Evolutionary conservation across 495 filamentous ascomycete genomes (phyloP).

Genomic region (Bombardia bombarda): DNA sequence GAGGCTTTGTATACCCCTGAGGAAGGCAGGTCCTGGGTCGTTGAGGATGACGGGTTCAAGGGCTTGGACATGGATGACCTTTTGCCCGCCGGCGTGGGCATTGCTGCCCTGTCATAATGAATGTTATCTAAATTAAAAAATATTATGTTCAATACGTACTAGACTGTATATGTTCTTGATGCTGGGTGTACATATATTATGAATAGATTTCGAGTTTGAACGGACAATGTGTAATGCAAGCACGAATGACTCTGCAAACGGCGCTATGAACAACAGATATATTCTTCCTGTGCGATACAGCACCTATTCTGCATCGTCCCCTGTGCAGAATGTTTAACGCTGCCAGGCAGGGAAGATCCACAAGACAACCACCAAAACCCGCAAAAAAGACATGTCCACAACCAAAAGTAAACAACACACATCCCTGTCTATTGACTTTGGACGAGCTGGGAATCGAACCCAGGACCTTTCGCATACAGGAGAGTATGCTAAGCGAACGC

Average conservation of each 20-base stretch:
- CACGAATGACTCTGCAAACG: too few species aligned
- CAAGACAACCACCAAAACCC: neutral
- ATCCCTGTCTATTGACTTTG: too few species aligned
- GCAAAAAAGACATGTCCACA: neutral
- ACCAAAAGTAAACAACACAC: too few species aligned
- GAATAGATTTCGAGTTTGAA: too few species aligned
- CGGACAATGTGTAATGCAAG: too few species aligned
- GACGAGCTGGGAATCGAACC: too few species aligned
- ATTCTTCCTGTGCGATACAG: too few species aligned
- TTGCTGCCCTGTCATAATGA: neutral
- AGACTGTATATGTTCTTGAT: neutral
- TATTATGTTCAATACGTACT: neutral
- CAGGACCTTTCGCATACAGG: too few species aligned
- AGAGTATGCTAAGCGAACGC: too few species aligned
- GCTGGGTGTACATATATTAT: neutral
- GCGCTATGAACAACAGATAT: too few species aligned
- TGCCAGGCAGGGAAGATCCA: neutral
- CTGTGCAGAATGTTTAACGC: neutral
- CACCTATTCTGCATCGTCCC: too few species aligned
- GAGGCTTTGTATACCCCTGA: conserved; percentile 57
- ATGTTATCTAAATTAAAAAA: neutral
- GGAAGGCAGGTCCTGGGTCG: conserved; percentile 60
- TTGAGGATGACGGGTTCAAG: conserved; percentile 76
- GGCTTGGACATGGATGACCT: conserved; percentile 43
- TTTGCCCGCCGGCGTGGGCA: neutral